Evolutionary conservation across 1,139 yeast genomes (phyloP).

Genomic region (Geotrichum carabidarum): DNA sequence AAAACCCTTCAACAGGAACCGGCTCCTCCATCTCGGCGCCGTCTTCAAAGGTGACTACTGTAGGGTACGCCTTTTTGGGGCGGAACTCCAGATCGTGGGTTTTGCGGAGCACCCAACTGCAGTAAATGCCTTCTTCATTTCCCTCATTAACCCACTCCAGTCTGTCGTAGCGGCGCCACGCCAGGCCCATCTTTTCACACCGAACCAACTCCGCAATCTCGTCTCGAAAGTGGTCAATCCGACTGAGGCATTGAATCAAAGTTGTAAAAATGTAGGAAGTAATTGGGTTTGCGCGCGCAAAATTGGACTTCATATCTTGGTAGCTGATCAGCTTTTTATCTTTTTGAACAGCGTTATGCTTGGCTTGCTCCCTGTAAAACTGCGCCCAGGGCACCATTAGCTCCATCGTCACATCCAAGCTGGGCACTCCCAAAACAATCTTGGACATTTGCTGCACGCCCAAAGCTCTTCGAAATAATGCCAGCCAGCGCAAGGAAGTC

Average conservation of each 20-base stretch:
- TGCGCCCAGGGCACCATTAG: slow-evolving; percentile 40
- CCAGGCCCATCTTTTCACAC: slow-evolving; percentile 46
- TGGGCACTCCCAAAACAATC: slow-evolving; percentile 50
- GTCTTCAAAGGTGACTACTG: slow-evolving; percentile 29
- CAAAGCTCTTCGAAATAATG: slow-evolving; percentile 47
- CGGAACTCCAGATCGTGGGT: slow-evolving; percentile 57
- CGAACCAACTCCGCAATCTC: slow-evolving; percentile 31
- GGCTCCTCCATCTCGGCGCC: slow-evolving; percentile 47
- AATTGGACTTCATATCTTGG: slow-evolving; percentile 15
- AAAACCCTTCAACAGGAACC: slow-evolving; percentile 68
- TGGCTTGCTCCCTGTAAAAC: slow-evolving; percentile 14
- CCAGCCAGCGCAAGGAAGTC: slow-evolving; percentile 58
- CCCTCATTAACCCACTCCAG: slow-evolving; percentile 68
- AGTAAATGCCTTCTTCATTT: slow-evolving; percentile 45
- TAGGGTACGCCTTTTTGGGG: slow-evolving; percentile 46
- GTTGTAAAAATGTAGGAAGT: slow-evolving; percentile 29
- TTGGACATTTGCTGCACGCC: slow-evolving; percentile 33
- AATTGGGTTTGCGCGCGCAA: slow-evolving; percentile 26
- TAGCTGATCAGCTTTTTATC: slow-evolving; percentile 2
- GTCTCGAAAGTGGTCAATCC: slow-evolving; percentile 27
- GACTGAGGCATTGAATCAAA: slow-evolving; percentile 30
- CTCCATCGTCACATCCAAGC: slow-evolving; percentile 44
- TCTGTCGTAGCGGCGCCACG: slow-evolving; percentile 65
- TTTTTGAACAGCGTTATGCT: neutral
- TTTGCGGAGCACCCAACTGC: slow-evolving; percentile 42